Conservation (phyloP, 257 asterid genomes). For the Nicotiana noctiflora region DNA sequence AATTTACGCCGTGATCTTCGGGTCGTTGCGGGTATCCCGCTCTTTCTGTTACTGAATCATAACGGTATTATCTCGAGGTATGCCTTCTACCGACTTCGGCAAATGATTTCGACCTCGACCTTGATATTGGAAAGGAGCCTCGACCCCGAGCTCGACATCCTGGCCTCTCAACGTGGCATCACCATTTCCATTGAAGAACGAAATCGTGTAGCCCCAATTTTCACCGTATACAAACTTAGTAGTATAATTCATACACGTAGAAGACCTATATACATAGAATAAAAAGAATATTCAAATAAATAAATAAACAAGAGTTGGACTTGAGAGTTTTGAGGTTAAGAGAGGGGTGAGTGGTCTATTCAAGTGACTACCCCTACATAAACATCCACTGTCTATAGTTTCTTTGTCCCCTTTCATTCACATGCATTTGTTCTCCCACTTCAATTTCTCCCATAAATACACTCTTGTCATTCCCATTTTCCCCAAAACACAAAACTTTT, state of each 20-base stretch:
- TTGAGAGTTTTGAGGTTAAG: neutral
- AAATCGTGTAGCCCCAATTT: no score
- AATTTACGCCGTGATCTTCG: no score
- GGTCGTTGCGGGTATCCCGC: no score
- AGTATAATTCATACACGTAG: neutral
- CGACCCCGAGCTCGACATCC: no score
- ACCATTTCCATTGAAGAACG: no score
- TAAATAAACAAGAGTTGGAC: neutral
- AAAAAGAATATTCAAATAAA: neutral
- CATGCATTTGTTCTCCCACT: neutral
- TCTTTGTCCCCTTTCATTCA: neutral
- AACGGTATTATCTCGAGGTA: no score
- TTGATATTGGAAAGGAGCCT: no score
- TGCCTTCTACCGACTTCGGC: no score
- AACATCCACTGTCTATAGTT: neutral
- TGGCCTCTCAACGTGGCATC: no score
- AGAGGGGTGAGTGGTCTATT: constrained; percentile 1
- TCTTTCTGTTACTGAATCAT: no score
- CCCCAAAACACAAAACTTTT: neutral
- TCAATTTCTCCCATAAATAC: neutral
- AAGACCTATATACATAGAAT: neutral
- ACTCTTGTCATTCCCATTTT: neutral
- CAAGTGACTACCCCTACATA: neutral
- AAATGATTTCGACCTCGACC: no score
- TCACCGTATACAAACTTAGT: no score